Conservation (phyloP, 2,329 filamentous ascomycete species). For the Penicillium sp. region DNA sequence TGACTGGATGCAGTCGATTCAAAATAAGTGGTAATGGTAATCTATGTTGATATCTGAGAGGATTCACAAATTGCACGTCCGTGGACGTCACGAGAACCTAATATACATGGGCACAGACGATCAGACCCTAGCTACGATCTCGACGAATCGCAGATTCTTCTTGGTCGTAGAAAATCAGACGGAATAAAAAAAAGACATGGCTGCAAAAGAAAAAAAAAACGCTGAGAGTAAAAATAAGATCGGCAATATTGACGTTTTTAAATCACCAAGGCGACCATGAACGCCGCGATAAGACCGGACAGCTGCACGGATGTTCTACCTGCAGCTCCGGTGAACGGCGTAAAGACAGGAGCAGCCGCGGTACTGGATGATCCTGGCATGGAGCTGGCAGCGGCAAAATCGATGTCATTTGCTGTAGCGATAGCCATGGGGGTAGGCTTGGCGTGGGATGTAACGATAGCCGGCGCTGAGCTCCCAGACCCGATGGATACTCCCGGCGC, state of each 20-base stretch:
- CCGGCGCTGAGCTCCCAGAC: not conserved
- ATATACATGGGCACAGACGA: no score
- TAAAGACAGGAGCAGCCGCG: conserved; percentile 15
- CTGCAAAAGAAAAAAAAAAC: not conserved
- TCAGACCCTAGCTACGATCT: no score
- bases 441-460: not conserved
- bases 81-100: no score
- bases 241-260: not conserved
- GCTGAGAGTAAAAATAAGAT: not conserved
- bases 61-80: no score
- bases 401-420: not conserved
- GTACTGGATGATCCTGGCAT: conserved; percentile 7
- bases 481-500: not conserved
- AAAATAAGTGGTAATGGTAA: no score
- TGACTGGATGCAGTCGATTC: no score
- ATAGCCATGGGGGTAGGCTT: conserved; percentile 1
- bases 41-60: no score
- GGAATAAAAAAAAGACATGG: no score
- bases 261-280: conserved; percentile 15
- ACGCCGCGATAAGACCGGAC: conserved; percentile 11
- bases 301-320: conserved; percentile 13
- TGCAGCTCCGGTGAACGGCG: conserved; percentile 16
- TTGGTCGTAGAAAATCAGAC: no score
- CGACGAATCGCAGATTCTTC: no score
- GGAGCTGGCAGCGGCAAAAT: conserved; percentile 1